Evolutionary conservation across 2,329 filamentous ascomycete species (phyloP).

Genomic region (Shiraia sp.): DNA sequence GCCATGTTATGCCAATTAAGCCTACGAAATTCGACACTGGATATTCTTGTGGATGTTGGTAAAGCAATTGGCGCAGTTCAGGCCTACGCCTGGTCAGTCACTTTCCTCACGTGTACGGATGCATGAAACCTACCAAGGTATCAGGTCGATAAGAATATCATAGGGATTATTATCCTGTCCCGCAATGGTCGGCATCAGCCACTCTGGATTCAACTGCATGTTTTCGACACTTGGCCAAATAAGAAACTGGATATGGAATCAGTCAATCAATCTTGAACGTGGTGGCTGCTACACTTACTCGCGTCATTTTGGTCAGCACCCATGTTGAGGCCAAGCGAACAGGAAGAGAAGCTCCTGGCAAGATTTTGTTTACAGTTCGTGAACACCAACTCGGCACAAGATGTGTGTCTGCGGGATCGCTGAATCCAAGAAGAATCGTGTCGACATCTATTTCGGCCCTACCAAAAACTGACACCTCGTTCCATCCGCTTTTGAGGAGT

Average conservation of each 20-base stretch:
- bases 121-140: conserved; percentile 35
- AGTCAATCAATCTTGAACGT: conserved; percentile 4
- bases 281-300: conserved; percentile 25
- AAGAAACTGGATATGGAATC: conserved; percentile 31
- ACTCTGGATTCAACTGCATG: conserved; percentile 40
- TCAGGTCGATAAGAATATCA: conserved; percentile 39
- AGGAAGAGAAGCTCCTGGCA: conserved; percentile 29
- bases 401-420: conserved; percentile 38
- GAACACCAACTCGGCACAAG: conserved; percentile 40
- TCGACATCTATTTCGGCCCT: conserved; percentile 41
- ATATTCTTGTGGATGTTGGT: conserved; percentile 38
- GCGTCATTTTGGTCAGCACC: conserved; percentile 42
- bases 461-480: conserved; percentile 37
- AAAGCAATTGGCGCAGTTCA: conserved; percentile 37
- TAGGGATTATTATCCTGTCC: conserved; percentile 36
- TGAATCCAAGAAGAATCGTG: conserved; percentile 37
- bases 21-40: conserved; percentile 32
- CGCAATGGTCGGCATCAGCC: conserved; percentile 36
- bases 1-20: conserved; percentile 35
- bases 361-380: conserved; percentile 35
- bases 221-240: conserved; percentile 44
- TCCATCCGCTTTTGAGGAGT: conserved; percentile 38
- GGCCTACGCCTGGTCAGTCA: conserved; percentile 32
- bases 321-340: conserved; percentile 37
- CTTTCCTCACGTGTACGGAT: background rate